phyloP scores from a whole-genome alignment of 306 rosid genomes.

The Carpinus fangiana region DNA sequence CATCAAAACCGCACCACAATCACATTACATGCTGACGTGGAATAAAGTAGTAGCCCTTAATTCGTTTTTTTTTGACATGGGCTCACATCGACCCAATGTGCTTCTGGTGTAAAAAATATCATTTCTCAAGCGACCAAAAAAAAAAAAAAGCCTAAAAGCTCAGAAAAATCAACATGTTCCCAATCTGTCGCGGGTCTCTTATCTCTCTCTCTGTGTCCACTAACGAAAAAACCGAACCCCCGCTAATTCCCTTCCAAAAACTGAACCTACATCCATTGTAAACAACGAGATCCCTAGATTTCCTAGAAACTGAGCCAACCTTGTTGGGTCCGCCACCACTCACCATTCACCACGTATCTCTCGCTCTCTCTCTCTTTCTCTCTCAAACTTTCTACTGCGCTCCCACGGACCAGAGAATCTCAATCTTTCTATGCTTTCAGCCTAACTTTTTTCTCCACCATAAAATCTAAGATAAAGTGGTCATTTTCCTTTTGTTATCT shows the following conservation, averaged over 20 bases:
- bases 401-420: slow-evolving; percentile 55
- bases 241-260: slow-evolving; percentile 27
- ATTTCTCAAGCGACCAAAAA: too few relatives aligned
- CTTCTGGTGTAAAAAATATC: too few relatives aligned
- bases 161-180: too few relatives aligned
- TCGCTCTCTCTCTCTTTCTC: background rate
- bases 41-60: too few relatives aligned
- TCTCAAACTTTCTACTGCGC: slow-evolving; percentile 10
- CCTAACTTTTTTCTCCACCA: slow-evolving; percentile 36
- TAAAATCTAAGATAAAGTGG: slow-evolving; percentile 22
- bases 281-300: background rate
- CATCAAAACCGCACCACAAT: too few relatives aligned
- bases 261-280: background rate
- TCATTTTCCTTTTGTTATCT: slow-evolving; percentile 46
- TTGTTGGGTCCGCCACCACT: slow-evolving; percentile 36
- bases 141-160: too few relatives aligned
- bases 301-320: background rate
- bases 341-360: slow-evolving; percentile 5
- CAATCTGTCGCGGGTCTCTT: too few relatives aligned
- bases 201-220: background rate
- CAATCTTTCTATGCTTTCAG: slow-evolving; percentile 38
- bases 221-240: slow-evolving; percentile 19
- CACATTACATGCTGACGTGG: too few relatives aligned
- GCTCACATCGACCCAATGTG: too few relatives aligned
- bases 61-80: too few relatives aligned